Conservation (phyloP, 192 early-diverging fungal species). For the Bifiguratus adelaidae region DNA sequence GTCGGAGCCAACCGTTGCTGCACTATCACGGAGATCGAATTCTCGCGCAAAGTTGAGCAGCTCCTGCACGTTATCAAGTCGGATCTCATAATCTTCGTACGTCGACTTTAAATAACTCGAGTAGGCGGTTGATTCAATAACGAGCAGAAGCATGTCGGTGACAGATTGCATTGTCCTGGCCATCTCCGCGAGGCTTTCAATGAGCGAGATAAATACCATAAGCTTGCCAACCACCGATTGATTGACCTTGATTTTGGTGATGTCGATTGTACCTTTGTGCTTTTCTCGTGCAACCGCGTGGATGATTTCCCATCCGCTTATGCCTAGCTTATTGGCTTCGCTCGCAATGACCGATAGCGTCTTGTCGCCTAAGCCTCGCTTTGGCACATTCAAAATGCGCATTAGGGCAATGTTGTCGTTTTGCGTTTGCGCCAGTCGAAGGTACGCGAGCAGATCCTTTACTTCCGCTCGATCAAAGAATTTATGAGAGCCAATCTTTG, state of each 20-base stretch:
- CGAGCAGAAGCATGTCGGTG: not conserved
- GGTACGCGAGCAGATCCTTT: slow-evolving; percentile 8
- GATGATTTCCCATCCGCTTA: not conserved
- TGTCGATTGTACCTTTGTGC: too few species aligned
- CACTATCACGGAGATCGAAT: not conserved
- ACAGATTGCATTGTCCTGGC: not conserved
- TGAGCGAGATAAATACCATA: too few species aligned
- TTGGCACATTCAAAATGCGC: slow-evolving; percentile 13
- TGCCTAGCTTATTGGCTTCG: not conserved
- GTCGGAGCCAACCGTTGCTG: not conserved
- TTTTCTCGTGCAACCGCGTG: not conserved
- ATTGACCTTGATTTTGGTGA: too few species aligned
- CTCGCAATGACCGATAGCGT: not conserved
- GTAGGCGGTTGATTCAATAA: not conserved
- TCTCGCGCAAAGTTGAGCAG: not conserved
- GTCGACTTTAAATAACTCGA: not conserved
- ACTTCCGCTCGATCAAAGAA: slow-evolving; percentile 15
- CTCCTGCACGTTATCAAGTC: slow-evolving; percentile 3
- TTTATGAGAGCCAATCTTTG: slow-evolving; percentile 2
- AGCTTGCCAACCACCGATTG: too few species aligned
- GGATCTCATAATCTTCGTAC: not conserved
- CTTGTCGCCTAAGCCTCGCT: slow-evolving; percentile 10
- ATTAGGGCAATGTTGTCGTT: slow-evolving; percentile 4
- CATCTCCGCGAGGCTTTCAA: too few species aligned
- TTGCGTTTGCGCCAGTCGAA: slow-evolving; percentile 4